Evolutionary conservation across 345 rosid genomes (phyloP).

Genomic region (Garcia nutans): DNA sequence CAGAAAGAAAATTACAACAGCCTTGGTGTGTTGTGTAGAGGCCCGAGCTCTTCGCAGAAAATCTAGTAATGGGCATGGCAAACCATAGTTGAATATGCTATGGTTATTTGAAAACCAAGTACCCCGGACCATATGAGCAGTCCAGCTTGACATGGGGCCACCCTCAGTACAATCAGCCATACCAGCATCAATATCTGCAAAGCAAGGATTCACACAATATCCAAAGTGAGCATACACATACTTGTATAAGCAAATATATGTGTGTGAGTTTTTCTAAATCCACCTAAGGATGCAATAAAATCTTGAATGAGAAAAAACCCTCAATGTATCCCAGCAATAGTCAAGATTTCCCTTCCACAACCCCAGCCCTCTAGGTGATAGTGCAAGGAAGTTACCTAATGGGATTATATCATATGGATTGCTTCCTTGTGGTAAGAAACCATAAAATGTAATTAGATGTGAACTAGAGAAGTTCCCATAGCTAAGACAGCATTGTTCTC

Average conservation of each 20-base stretch:
- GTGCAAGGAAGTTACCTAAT: slow-evolving; percentile 53
- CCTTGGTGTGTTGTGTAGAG: slow-evolving; percentile 12
- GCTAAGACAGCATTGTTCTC: slow-evolving; percentile 84
- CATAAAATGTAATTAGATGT: slow-evolving; percentile 83
- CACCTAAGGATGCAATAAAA: neutral
- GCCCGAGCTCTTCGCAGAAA: slow-evolving; percentile 51
- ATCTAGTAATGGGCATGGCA: slow-evolving; percentile 74
- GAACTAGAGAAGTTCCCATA: slow-evolving; percentile 85
- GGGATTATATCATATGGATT: slow-evolving; percentile 81
- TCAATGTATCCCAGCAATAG: neutral
- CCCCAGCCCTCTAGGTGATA: neutral
- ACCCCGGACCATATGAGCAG: slow-evolving; percentile 85
- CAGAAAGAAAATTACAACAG: slow-evolving; percentile 41
- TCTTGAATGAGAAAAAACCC: neutral
- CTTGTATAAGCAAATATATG: neutral
- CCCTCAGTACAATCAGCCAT: slow-evolving; percentile 37
- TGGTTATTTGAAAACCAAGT: slow-evolving; percentile 83
- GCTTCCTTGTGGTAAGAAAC: slow-evolving; percentile 76
- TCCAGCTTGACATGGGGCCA: slow-evolving; percentile 39
- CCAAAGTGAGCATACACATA: neutral
- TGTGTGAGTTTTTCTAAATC: neutral
- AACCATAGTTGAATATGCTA: slow-evolving; percentile 65
- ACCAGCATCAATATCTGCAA: slow-evolving; percentile 68
- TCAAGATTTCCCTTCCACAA: neutral
- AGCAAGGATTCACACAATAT: slow-evolving; percentile 10